Conservation (phyloP, 805 yeast species). For the Kuraishia piskuri region DNA sequence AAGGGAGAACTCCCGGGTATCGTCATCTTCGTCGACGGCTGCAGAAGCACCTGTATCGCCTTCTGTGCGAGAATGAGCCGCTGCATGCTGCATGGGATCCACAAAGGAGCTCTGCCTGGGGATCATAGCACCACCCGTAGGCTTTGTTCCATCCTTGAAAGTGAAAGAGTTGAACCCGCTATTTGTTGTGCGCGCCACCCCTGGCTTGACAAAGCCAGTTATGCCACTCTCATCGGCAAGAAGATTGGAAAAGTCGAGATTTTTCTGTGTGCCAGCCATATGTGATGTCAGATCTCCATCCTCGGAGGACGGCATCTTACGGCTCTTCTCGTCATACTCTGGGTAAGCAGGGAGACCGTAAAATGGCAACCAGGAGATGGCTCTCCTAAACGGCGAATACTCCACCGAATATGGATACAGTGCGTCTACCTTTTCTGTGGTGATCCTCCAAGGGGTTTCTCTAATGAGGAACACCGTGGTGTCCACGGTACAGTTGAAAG, state of each 20-base stretch:
- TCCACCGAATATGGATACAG: constrained; percentile 14
- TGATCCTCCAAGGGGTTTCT: constrained; percentile 67
- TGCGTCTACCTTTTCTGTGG: constrained; percentile 15
- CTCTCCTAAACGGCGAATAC: constrained; percentile 30
- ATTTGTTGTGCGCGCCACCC: neutral
- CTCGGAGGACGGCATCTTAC: neutral
- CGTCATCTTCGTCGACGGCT: neutral
- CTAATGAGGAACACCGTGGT: constrained; percentile 65
- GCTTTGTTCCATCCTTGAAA: neutral
- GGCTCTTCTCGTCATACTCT: neutral
- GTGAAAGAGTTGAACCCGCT: neutral
- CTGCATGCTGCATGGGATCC: constrained; percentile 1
- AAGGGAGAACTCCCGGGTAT: neutral
- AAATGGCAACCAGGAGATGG: constrained; percentile 33
- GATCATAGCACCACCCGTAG: neutral
- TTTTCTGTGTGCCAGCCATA: neutral
- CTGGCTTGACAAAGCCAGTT: neutral
- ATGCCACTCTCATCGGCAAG: neutral
- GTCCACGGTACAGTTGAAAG: constrained; percentile 74
- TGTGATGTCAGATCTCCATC: neutral
- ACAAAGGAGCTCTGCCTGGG: neutral
- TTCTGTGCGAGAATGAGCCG: neutral
- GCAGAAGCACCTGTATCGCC: neutral
- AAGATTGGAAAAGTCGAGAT: neutral
- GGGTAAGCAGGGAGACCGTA: constrained; percentile 30